Evolutionary conservation across 2,329 filamentous ascomycete genomes (phyloP), one percentile per base, ranked within the genome.

Genomic region (Diaporthe helianthi): DNA sequence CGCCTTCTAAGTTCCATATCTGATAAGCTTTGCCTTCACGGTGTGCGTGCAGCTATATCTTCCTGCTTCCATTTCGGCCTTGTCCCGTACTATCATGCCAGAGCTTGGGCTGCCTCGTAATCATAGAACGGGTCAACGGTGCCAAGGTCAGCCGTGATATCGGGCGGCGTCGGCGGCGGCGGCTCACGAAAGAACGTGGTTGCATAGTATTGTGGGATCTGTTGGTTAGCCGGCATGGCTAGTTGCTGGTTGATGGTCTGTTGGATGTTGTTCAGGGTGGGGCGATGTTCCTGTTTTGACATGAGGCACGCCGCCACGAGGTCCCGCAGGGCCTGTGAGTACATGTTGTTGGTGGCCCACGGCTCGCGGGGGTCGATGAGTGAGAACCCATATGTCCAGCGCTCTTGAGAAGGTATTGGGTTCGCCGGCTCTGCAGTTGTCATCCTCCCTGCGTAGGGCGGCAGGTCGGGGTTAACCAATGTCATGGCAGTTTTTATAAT

Each of bases 361-460:
- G n/a, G 26, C 10, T 49, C 51, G 4, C 22, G 17, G 1, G 44
- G 52, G 46, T 69, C 52, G 19, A 69, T 13, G 1, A 60, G 24
- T 5, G 47, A 38, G 17, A 29, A 66, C 9, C 67, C 61, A n/a
- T 55, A 55, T n/a, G 51, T 69, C 31, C 52, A 69, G 24, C 53
- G 67, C 52, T 58, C n/a, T 47, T 66, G 41, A 15, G 19, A n/a
- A 9, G 41, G 52, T 4, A 19, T 36, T 8, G 22, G 3, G 2
- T 33, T 47, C 5, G 49, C 24, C 3, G 33, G 52, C 24, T 60
- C 31, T 15, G 33, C 10, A 17, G 9, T 26, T 6, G 26, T 47
- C 41, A 60, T 31, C 19, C 67, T 46, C 15, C 63, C 52, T 10
- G 53, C 52, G 17, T 44, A 36, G 3, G 67, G 67, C 4, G 61